Evolutionary conservation across 2,329 filamentous ascomycete genomes (phyloP).

Genomic region (Apiospora hydei): DNA sequence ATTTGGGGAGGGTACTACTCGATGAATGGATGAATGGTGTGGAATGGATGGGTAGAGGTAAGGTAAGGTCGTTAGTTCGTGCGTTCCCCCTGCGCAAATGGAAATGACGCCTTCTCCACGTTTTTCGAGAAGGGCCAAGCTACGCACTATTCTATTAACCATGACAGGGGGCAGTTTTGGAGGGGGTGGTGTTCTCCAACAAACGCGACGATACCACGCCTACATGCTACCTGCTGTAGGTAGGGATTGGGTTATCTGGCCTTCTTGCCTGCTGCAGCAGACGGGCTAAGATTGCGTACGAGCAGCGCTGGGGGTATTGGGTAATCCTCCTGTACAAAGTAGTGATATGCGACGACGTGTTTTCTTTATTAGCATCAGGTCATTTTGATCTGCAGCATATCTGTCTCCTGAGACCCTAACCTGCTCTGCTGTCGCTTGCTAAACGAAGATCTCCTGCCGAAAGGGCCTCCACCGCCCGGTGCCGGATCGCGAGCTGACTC

Average conservation of each 20-base stretch:
- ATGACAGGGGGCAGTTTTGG: background rate
- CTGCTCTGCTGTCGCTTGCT: conserved; percentile 24
- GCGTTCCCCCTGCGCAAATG: conserved; percentile 24
- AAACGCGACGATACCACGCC: background rate
- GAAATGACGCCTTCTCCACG: conserved; percentile 25
- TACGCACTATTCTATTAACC: conserved; percentile 15
- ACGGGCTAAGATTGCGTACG: conserved; percentile 11
- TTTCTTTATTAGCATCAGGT: conserved; percentile 24
- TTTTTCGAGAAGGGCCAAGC: conserved; percentile 24
- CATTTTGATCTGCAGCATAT: conserved; percentile 22
- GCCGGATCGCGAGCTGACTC: conserved; percentile 30
- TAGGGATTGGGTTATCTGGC: conserved; percentile 10
- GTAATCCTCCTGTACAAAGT: background rate
- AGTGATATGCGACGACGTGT: conserved; percentile 18
- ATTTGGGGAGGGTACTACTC: conserved; percentile 12
- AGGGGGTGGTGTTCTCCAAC: conserved; percentile 21
- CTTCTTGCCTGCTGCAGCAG: background rate
- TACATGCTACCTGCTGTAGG: background rate
- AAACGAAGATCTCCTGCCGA: conserved; percentile 29
- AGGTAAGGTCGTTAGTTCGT: conserved; percentile 14
- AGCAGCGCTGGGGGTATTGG: conserved; percentile 8
- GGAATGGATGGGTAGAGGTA: conserved; percentile 8
- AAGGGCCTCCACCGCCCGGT: conserved; percentile 25
- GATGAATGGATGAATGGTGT: conserved; percentile 15
- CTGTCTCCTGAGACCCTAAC: conserved; percentile 22